Evolutionary conservation across 1,139 yeast species (phyloP), one percentile per base, ranked within the genome.

Genomic region (Hyphopichia fennica): DNA sequence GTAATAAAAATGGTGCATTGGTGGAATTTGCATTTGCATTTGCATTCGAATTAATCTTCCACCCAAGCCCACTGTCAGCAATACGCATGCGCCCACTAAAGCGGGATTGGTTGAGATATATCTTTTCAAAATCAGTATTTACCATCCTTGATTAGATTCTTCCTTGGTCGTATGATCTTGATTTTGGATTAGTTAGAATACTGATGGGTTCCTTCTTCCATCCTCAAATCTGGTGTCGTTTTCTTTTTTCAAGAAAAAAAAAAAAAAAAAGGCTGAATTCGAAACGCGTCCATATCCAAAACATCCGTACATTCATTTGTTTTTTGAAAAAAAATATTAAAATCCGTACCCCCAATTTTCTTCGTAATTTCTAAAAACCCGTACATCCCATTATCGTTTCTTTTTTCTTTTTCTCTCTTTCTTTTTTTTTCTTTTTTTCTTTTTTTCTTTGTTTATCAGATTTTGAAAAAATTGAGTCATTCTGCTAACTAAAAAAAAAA

Each of bases 51-150:
- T 90, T 19, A 10, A 28, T 89, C 58, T 91, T 93, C 99, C 99
- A 93, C 39, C 99, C 99, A 35, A 93, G 77, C 38, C 99, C 99
- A 15, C 95, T 84, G 50, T 87, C 93, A 9, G 97, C 96, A 49
- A 95, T 80, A 65, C 99, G 88, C 78, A 93, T 86, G 54, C 95
- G 84, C 16, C 99, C 99, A 37, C 82, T 79, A 42, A 77, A 74
- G 52, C 82, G 82, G 46, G 96, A 87, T 63, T 87, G 96, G 65
- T 95, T 91, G 60, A 89, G 73, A 62, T 87, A 90, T 50, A 93
- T 89, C 62, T 84, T 81, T 58, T 90, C 97, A 60, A 87, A 91
- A 61, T 90, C 87, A 17, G 72, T 69, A 55, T 72, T 72, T 19
- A 68, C 75, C 79, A 73, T 73, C 40, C 32, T 7, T 25, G 13